Conservation (phyloP, 2,329 filamentous ascomycete species). For the Myotisia sp. region DNA sequence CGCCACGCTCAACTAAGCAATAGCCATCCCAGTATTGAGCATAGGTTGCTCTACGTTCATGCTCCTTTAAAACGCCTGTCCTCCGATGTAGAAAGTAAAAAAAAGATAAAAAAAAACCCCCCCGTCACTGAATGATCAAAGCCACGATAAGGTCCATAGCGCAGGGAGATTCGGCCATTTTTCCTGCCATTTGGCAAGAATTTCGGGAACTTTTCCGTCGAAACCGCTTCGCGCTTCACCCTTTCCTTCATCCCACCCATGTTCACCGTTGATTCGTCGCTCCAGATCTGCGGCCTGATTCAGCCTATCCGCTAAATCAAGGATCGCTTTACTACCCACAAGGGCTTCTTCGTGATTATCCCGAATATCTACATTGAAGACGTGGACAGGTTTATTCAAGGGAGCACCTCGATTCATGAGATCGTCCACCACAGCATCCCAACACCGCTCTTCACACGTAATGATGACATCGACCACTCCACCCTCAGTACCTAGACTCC, state of each 20-base stretch:
- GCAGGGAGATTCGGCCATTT: constrained; percentile 83
- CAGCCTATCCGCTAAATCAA: constrained; percentile 74
- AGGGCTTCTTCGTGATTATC: constrained; percentile 96
- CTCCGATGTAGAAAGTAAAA: background rate
- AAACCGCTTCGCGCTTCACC: constrained; percentile 60
- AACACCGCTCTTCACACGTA: constrained; percentile 94
- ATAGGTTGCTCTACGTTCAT: too few species aligned
- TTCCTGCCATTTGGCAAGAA: constrained; percentile 87
- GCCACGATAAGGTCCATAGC: constrained; percentile 90
- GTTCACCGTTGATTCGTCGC: constrained; percentile 48
- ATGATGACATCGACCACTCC: constrained; percentile 89
- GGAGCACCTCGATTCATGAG: constrained; percentile 71
- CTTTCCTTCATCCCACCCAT: constrained; percentile 55
- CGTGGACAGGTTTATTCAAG: constrained; percentile 84
- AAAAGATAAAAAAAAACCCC: constrained; percentile 4
- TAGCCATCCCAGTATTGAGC: too few species aligned
- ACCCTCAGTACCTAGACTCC: constrained; percentile 66
- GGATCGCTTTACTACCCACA: constrained; percentile 76
- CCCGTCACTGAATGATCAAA: constrained; percentile 38
- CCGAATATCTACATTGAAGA: constrained; percentile 96
- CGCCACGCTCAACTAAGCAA: too few species aligned
- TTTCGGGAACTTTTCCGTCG: constrained; percentile 83
- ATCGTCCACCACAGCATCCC: constrained; percentile 95
- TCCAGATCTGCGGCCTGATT: constrained; percentile 71
- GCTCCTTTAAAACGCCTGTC: too few species aligned